Percentiles rank a stretch among this genome's conserved stretches.
Conservation (phyloP, 306 rosid genomes). For the Neltuma alba region DNA sequence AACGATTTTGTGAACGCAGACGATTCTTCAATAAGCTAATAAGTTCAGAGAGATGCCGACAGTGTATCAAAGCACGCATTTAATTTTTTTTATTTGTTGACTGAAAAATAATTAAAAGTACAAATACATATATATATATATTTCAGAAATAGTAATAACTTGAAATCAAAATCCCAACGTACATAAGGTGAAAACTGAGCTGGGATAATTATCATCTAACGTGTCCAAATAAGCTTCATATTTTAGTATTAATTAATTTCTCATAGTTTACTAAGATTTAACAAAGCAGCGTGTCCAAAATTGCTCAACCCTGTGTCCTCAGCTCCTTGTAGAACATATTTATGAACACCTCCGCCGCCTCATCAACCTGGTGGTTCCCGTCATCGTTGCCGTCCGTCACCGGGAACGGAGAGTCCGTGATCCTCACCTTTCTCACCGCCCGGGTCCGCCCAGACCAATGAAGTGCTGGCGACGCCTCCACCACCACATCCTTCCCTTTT, state of each 20-base stretch:
- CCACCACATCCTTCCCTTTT: conserved; percentile 13
- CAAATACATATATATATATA: background rate
- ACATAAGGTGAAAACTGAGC: background rate
- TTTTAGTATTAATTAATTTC: background rate
- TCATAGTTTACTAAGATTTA: background rate
- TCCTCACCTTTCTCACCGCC: conserved; percentile 68
- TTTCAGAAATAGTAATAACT: background rate
- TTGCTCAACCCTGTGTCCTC: conserved; percentile 43
- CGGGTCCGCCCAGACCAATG: conserved; percentile 66
- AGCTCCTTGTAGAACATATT: conserved; percentile 69
- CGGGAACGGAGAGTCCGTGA: conserved; percentile 91
- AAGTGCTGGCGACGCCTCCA: conserved; percentile 57
- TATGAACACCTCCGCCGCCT: conserved; percentile 85
- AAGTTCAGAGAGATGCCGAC: background rate
- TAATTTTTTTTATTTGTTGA: conserved; percentile 16
- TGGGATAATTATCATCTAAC: background rate
- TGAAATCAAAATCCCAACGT: background rate
- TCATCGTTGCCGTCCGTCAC: conserved; percentile 49
- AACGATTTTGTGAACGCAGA: no score
- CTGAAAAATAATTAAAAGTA: background rate
- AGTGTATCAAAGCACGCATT: background rate
- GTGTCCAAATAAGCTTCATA: background rate
- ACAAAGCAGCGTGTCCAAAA: background rate
- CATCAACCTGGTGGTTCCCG: conserved; percentile 56
- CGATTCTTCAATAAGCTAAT: no score